Evolutionary conservation across 1,284 basidiomycete species (phyloP), one percentile per base, ranked within the genome.

Genomic region (Cryptococcus depauperatus): DNA sequence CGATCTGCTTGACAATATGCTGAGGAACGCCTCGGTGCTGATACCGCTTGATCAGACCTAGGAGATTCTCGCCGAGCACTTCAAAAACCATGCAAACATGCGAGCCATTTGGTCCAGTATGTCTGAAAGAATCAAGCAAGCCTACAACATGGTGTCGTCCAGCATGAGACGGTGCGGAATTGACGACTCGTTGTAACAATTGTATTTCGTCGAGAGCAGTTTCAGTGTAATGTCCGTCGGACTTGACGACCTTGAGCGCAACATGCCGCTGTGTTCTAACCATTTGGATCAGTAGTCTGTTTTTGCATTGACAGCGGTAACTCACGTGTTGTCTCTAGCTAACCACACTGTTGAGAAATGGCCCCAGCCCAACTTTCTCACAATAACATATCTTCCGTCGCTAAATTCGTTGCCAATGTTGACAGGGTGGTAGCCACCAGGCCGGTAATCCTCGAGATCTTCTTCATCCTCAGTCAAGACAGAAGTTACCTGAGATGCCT

Each of bases 81-180:
- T 98, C 93, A 65, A 97, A 97, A 14, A 98, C 93, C 93, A 98
- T 98, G 78, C 95, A 98, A 54, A 98, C 87, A 72, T 98, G 93
- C 16, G 82, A 85, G 39, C 93, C 93, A 68, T 98, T 96, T 13
- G 92, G 92, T 0, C 93, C 95, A 51, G 84, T 85, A 73, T 98
- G 95, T 30, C 84, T 81, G 71, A 98, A 98, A 68, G 96, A 89
- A 74, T 98, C 93, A 39, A 98, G 83, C 60, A 98, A 86, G 25
- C 86, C 87, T 66, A 97, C 93, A 70, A 96, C 91, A 52, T 77
- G 75, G 51, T 70, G 62, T 40, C 75, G 66, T 8, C 76, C 76
- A 1, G 76, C 72, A 56, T 77, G 82, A 3, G 80, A 81, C 0
- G 74, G 62, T 72, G 76, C 83, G 25, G 90, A 88, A 10, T 84